Evolutionary conservation across 495 filamentous ascomycete genomes (phyloP).

Genomic region (Aspergillus cristatus): DNA sequence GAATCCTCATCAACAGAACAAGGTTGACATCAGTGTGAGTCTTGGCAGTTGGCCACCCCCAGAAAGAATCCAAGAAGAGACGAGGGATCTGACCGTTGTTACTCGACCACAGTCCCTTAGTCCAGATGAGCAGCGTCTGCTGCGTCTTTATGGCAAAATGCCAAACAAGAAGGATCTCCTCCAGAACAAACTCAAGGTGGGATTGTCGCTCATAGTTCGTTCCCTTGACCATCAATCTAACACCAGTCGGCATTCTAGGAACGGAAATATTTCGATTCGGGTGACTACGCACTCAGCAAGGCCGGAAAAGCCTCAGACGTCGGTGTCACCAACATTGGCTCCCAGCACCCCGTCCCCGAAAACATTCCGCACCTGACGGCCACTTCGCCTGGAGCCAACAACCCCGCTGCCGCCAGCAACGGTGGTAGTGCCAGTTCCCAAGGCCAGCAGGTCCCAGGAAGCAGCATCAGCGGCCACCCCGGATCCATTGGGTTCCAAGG

Average conservation of each 20-base stretch:
- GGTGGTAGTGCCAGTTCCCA: slow-evolving; percentile 35
- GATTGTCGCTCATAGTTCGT: too few relatives aligned
- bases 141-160: slow-evolving; percentile 94
- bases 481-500: slow-evolving; percentile 45
- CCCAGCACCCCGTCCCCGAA: slow-evolving; percentile 89
- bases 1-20: slow-evolving; percentile 96
- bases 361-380: slow-evolving; percentile 87
- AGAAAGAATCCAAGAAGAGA: too few relatives aligned
- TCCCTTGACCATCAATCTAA: slow-evolving; percentile 4
- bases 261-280: slow-evolving; percentile 98
- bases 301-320: slow-evolving; percentile 93
- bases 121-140: slow-evolving; percentile 88
- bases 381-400: slow-evolving; percentile 53
- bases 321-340: slow-evolving; percentile 87
- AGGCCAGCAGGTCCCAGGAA: slow-evolving; percentile 36
- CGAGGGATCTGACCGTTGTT: too few relatives aligned
- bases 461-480: slow-evolving; percentile 36
- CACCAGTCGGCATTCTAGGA: slow-evolving; percentile 42
- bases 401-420: slow-evolving; percentile 26
- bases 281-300: slow-evolving; percentile 96
- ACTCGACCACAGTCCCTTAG: slow-evolving; percentile 57
- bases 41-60: neutral
- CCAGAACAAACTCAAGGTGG: slow-evolving; percentile 91
- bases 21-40: slow-evolving; percentile 88
- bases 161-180: slow-evolving; percentile 92